phyloP scores from a whole-genome alignment of 345 rosid species.

The Linum tenue region DNA sequence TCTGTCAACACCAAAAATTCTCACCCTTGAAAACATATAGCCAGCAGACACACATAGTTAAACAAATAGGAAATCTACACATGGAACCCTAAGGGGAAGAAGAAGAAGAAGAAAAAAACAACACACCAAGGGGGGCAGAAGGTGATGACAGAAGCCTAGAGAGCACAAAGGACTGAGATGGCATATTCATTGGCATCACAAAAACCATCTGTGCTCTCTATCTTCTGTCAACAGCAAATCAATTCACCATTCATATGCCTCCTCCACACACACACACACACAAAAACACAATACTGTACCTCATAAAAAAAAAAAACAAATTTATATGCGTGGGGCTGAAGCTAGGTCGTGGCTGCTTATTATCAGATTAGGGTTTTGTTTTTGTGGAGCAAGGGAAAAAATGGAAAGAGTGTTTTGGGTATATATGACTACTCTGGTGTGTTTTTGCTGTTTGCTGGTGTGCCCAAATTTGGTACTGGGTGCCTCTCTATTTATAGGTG shows the following conservation, averaged over 20 bases:
- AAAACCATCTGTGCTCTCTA: slow-evolving; percentile 2
- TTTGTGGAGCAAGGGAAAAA: too few species aligned
- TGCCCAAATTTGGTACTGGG: neutral
- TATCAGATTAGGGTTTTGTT: too few species aligned
- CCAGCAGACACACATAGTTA: neutral
- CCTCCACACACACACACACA: too few species aligned
- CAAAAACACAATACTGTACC: too few species aligned
- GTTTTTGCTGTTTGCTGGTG: neutral
- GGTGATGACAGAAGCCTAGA: slow-evolving; percentile 8
- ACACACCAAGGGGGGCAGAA: neutral
- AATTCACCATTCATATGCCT: neutral
- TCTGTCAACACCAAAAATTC: neutral
- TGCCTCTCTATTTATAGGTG: neutral
- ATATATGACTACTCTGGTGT: neutral
- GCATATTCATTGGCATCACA: neutral
- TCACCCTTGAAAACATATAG: neutral
- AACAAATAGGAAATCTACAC: neutral
- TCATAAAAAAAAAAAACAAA: too few species aligned
- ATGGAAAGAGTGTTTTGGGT: neutral
- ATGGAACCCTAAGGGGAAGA: neutral
- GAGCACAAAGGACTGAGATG: slow-evolving; percentile 5
- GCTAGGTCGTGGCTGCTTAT: too few species aligned
- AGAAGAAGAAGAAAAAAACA: neutral
- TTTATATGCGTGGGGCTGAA: too few species aligned
- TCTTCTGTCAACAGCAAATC: slow-evolving; percentile 1